A percentile compares a stretch with the other conserved stretches of the same genome.
Conservation (phyloP, 1,284 basidiomycete species). For the Tremellales sp. region DNA sequence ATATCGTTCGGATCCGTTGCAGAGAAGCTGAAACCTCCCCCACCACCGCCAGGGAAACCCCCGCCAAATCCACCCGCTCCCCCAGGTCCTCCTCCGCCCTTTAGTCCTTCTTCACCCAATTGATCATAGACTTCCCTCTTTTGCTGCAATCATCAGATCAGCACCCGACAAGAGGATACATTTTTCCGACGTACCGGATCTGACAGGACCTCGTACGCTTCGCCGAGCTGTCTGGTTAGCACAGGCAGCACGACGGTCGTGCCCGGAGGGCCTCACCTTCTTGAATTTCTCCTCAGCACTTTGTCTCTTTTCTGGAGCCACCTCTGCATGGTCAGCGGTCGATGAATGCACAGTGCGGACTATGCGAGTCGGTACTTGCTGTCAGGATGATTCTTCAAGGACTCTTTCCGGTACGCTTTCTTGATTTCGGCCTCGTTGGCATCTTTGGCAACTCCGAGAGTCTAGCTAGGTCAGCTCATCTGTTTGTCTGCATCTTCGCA, state of each 20-base stretch:
- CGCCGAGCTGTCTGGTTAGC: constrained; percentile 52
- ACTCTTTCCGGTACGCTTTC: constrained; percentile 57
- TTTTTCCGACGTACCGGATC: constrained; percentile 55
- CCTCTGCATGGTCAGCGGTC: too few relatives aligned
- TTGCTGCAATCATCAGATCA: too few relatives aligned
- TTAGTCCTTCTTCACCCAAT: constrained; percentile 93
- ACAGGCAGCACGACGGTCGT: too few relatives aligned
- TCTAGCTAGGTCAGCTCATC: constrained; percentile 17
- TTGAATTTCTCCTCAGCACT: constrained; percentile 88
- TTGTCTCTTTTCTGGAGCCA: constrained; percentile 53
- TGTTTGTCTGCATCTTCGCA: background rate
- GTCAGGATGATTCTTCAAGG: constrained; percentile 44
- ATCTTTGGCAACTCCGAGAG: constrained; percentile 64
- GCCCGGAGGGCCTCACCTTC: constrained; percentile 56
- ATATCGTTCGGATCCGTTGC: constrained; percentile 84
- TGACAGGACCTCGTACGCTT: constrained; percentile 93
- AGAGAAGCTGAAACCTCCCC: constrained; percentile 59
- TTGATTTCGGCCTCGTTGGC: constrained; percentile 80
- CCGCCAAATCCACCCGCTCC: constrained; percentile 48
- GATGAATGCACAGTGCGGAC: too few relatives aligned
- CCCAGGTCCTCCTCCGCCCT: constrained; percentile 54
- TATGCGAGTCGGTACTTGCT: constrained; percentile 2
- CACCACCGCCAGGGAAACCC: constrained; percentile 47
- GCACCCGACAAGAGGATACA: too few relatives aligned
- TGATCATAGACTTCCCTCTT: constrained; percentile 93